Evolutionary conservation across 495 filamentous ascomycete species (phyloP), one percentile per base, ranked within the genome.

Genomic region (Elasticomyces elasticus): DNA sequence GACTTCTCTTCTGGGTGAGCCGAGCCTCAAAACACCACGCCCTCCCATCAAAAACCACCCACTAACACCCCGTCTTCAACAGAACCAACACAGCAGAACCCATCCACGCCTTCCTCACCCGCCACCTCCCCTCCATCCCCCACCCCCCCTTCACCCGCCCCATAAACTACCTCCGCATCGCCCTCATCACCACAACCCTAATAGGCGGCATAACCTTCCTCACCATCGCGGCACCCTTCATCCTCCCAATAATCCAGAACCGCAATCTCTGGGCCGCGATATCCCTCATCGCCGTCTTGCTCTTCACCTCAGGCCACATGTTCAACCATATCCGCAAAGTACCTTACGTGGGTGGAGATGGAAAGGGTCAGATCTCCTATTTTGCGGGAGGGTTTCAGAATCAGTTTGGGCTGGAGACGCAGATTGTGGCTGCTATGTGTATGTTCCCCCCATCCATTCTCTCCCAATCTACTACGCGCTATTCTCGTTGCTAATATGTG

Each of bases 241-340:
- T 95, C 4, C 66, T 92, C n/a, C 92, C 94, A 25, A 66, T 95
- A 51, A 71, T 97, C 31, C 87, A 88, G 65, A 96, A 86, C 68
- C 80, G 90, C 50, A 96, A 92, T 54, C 70, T 96, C 25, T 99
- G 92, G 94, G 89, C 92, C 28, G 90, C 85, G 25, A 66, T 95
- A 59, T 91, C 86, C 65, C 72, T 99, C 48, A 87, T 99, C 60
- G 78, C 81, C 7, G 88, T 99, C 54, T 80, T 99, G 38, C 73
- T 99, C 28, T 99, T 99, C 72, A 97, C 87, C 30, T 89, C 83
- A 59, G 92, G 94, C 13, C 89, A 97, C 66, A 98, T 99, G 92
- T 99, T 90, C 77, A 97, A 97, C 70, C 92, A 97, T 61, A 99
- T 99, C 65, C 79, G 92, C 51, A 89, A 89, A 64, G 89, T 92